Evolutionary conservation across 2,329 filamentous ascomycete genomes (phyloP), one percentile per base, ranked within the genome.

Genomic region (Geosmithia morbida): DNA sequence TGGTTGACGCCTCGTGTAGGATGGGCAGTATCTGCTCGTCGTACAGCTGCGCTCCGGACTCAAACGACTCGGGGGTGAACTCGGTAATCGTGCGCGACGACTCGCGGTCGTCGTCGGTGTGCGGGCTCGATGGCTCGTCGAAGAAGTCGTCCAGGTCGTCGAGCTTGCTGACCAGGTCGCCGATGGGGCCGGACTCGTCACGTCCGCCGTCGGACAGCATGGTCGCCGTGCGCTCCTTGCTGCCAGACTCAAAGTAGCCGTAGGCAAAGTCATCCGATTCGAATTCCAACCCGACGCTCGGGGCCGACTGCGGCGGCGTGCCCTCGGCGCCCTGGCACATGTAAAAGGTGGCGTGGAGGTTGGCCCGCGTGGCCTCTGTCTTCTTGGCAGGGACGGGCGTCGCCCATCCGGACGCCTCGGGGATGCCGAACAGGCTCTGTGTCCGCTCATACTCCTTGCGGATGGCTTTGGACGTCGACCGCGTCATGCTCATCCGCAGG

Each of bases 401-500:
- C 0, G 92, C 92, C 92, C 92, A 98, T 2, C 92, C 92, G 16
- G 87, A 92, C 19, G 88, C 83, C 60, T 97, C 90, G 0, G 92
- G 92, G 49, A 98, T 97, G 26, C 94, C 94, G 61, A 97, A 98
- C 33, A 98, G 67, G 57, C 88, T 96, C 61, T 95, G 85, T 0
- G 87, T 95, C 19, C 86, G 82, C 59, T 95, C 90, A 56, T 95
- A 97, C 64, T 97, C 89, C 60, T 96, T 97, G 45, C 87, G 82
- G 45, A 92, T 84, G 0, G 84, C 80, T 55, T 85, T 84, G 0
- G 88, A 92, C 2, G 88, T 87, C 1, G 85, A 82, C 13, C 86
- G 83, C 5, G 88, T 89, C 87, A 98, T 96, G 63, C 90, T 97
- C 94, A 98, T 98, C 40, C 92, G 81, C 49, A 98, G 69, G 59